Evolutionary conservation across 805 yeast species (phyloP).

Genomic region (Metschnikowia similis): DNA sequence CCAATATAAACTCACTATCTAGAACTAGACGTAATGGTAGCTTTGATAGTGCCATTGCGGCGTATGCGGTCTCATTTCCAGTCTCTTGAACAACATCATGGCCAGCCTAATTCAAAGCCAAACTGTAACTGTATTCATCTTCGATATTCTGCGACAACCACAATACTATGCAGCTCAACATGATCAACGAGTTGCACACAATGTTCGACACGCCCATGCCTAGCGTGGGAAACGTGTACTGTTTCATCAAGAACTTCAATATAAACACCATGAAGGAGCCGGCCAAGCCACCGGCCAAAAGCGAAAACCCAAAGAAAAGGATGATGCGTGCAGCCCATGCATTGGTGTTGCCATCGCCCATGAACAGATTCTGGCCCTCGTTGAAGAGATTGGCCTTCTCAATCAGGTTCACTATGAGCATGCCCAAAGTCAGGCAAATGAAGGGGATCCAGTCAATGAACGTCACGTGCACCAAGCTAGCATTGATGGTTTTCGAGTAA

Average conservation of each 20-base stretch:
- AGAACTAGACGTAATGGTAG: too few species aligned
- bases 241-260: constrained; percentile 75
- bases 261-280: constrained; percentile 88
- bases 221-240: constrained; percentile 78
- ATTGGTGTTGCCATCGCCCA: constrained; percentile 45
- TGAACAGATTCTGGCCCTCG: constrained; percentile 34
- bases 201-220: constrained; percentile 94
- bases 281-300: constrained; percentile 90
- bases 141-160: constrained; percentile 96
- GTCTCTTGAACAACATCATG: too few species aligned
- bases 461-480: constrained; percentile 79
- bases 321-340: constrained; percentile 95
- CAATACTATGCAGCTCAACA: constrained; percentile 82
- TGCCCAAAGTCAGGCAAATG: constrained; percentile 82
- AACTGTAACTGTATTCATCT: constrained; percentile 91
- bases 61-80: too few species aligned
- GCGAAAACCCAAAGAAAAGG: constrained; percentile 85
- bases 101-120: constrained; percentile 52
- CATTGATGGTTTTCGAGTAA: constrained; percentile 79
- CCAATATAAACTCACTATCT: constrained; percentile 1
- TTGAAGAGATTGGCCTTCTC: constrained; percentile 59
- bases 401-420: constrained; percentile 73
- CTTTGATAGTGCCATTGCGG: too few species aligned
- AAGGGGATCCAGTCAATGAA: constrained; percentile 96
- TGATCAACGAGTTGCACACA: constrained; percentile 68